Conservation (phyloP, 768 basidiomycete genomes). For the Kwoniella pini region DNA sequence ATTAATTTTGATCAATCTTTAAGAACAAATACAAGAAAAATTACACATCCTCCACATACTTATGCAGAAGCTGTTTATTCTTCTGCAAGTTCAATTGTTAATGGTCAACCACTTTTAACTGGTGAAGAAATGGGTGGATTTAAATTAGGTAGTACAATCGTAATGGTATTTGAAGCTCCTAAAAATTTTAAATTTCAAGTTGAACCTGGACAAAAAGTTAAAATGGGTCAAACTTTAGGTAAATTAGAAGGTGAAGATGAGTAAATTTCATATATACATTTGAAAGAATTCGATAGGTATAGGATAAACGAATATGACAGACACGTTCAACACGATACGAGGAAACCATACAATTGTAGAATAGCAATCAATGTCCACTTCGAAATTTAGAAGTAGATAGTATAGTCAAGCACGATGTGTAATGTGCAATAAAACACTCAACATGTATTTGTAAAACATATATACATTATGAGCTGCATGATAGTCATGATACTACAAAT, state of each 20-base stretch:
- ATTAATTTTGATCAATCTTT: slow-evolving; percentile 92
- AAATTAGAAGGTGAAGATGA: slow-evolving; percentile 41
- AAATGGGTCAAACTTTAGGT: slow-evolving; percentile 80
- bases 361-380: too few species aligned
- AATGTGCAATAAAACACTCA: slow-evolving; percentile 1
- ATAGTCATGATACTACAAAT: too few species aligned
- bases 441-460: slow-evolving; percentile 1
- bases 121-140: slow-evolving; percentile 99
- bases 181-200: slow-evolving; percentile 74
- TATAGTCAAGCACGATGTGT: not conserved
- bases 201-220: slow-evolving; percentile 76
- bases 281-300: too few species aligned
- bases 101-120: slow-evolving; percentile 80
- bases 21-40: slow-evolving; percentile 78
- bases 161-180: slow-evolving; percentile 95
- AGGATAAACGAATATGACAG: too few species aligned
- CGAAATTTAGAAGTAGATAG: not conserved
- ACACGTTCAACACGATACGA: slow-evolving; percentile 6
- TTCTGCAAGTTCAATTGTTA: slow-evolving; percentile 71
- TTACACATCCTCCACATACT: slow-evolving; percentile 70
- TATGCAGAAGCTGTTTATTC: slow-evolving; percentile 91
- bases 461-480: not conserved
- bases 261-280: not conserved
- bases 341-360: not conserved
- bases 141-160: slow-evolving; percentile 90